These are phyloP conservation scores for Ophiosphaerella korrae DNA, from an alignment of 2,329 filamentous ascomycete species.

Conservation along the genomic window DNA sequence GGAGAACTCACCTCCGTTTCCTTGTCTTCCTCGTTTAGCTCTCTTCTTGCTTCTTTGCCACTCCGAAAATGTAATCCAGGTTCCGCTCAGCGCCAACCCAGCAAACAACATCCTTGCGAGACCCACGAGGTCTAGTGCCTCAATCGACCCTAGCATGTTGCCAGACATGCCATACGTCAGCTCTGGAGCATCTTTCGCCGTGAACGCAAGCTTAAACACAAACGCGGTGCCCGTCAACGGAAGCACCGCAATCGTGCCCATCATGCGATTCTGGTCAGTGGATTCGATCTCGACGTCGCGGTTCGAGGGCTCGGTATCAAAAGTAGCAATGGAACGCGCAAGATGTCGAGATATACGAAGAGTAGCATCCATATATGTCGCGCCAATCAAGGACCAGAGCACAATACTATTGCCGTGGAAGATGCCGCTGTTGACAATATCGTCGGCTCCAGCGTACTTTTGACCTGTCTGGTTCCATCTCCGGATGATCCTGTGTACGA, in stretches of 20 bases:
- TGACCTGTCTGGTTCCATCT: constrained; percentile 98
- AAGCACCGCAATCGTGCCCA: constrained; percentile 39
- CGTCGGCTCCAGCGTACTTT: constrained; percentile 88
- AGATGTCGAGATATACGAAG: constrained; percentile 49
- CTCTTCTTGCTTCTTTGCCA: constrained; percentile 28
- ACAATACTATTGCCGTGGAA: constrained; percentile 59
- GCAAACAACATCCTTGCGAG: constrained; percentile 46
- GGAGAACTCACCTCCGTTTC: constrained; percentile 32
- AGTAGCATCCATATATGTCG: constrained; percentile 69
- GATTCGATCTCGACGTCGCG: constrained; percentile 25
- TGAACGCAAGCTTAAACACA: constrained; percentile 89
- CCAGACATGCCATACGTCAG: constrained; percentile 55
- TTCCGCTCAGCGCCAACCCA: constrained; percentile 37
- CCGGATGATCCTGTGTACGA: constrained; percentile 68
- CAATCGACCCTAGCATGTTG: constrained; percentile 57
- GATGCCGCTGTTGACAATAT: constrained; percentile 71
- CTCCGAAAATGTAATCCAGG: constrained; percentile 37
- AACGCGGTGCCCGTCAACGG: constrained; percentile 63
- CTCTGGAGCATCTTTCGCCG: constrained; percentile 85
- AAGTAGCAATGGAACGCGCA: constrained; percentile 33
- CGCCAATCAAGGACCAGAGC: constrained; percentile 75
- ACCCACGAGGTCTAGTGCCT: constrained; percentile 32
- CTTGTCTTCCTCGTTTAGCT: constrained; percentile 14
- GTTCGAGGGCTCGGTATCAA: constrained; percentile 20
- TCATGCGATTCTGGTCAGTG: constrained; percentile 35